Base-by-base conservation (phyloP, 2,329 filamentous ascomycete species). In the Teratosphaeria nubilosa region DNA sequence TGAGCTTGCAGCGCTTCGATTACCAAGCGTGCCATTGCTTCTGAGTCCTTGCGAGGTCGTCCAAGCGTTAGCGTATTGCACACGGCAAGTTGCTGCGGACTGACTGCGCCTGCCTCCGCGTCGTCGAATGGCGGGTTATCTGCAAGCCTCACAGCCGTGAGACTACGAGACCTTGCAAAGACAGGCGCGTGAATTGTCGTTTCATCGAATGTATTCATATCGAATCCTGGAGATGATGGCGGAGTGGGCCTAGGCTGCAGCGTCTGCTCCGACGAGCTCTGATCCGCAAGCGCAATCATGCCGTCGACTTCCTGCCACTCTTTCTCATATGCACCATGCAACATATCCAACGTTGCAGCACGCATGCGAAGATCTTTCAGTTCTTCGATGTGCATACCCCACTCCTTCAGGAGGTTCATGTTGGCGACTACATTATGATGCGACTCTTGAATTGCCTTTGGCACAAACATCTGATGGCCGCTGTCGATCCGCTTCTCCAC, bases 271-370 rank as follows among this genome's bases (percentile, higher is more conserved):
- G 85, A 82, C 53, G 82, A 81, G 64, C 86, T 82, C 62, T 86
- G 78, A 52, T 85, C 85, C 52, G 89, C 90, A n/a, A 95, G 76
- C 34, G 88, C 87, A 69, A 95, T 94, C 73, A 95, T 91, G 14
- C 88, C 88, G 70, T 94, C 88, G 1, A 90, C 89, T 70, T 94
- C 88, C 65, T 85, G 83, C 88, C 88, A 95, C 53, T 88, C 77
- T 76, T 64, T 75, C 13, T 79, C 78, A 24, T 84, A 80, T 5
- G 79, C 69, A 6, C 87, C 86, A 59, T 81, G 75, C 16, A 83
- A 72, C 68, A 92, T 80, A 48, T 84, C 80, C 68, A 90, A 81
- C 51, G 86, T 81, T 20, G 83, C 81, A 5, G 86, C 89, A 45
- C 88, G 83, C 13, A 86, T 80, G 60, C 86, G 86, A 14, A 94